Evolutionary conservation across 768 basidiomycete genomes (phyloP), one percentile per base, ranked within the genome.

Genomic region (Megacollybia marginata): DNA sequence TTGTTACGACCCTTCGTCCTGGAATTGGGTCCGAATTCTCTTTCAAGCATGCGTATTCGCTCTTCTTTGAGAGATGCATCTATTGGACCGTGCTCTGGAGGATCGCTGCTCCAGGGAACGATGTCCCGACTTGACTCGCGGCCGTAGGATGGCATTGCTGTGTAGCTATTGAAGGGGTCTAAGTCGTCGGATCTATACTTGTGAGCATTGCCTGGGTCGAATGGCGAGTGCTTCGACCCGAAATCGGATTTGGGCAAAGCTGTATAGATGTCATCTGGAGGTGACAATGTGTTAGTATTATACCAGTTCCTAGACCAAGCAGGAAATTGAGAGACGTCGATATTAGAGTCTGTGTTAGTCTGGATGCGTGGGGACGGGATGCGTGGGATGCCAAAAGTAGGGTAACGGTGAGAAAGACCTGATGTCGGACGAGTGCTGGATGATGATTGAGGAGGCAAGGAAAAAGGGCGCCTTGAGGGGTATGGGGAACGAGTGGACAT

Each of bases 41-140:
- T 74, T 59, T 85, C 79, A 9, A 88, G 71, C 82, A 85, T 85
- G 6, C 82, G 76, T 55, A 85, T 70, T 15, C 84, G 73, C 55
- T 85, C 83, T 61, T 82, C 80, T 60, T 83, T 86, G 31, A 78
- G 65, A n/a, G 70, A 62, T 1, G 73, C 62, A 49, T 79, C 72
- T 4, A 83, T 55, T 0, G 65, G 61, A 16, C 66, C 69, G 50
- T 70, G 69, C 18, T 74, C 71, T 11, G 72, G 70, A 1, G 70
- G 71, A 46, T 79, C 75, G 44, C 60, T 64, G 48, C 67, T 69
- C 80, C 82, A 85, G 1, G 80, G 79, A 9, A 82, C 65, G 2
- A 74, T 54, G 34, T 72, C 67, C 9, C 74, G 62, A n/a, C 64
- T 62, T 13, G 75, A 74, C 7, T 67, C 65, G 55, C 71, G 67